Evolutionary conservation across 2,329 filamentous ascomycete genomes (phyloP), one percentile per base, ranked within the genome.

Genomic region (Pseudogymnoascus sp.): DNA sequence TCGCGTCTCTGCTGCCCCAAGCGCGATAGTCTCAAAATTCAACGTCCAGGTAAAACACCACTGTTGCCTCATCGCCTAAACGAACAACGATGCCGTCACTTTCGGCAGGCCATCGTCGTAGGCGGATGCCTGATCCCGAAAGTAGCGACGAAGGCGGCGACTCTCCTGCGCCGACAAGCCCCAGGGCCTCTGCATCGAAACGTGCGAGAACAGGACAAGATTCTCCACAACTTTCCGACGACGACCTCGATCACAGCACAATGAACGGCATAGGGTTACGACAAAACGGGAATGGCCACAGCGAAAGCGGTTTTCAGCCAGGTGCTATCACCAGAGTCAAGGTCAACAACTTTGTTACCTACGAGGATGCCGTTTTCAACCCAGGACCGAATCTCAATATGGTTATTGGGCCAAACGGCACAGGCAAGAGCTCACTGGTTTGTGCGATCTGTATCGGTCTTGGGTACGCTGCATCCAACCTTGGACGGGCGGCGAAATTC

Each of bases 341-440:
- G 67, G 81, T 97, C 47, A 83, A 81, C 57, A 90, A 97, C 74
- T 99, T 99, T 68, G 91, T 99, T 61, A 99, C 94, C 0, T 99
- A 99, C 75, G 91, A 90, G 58, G 85, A 87, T 60, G 93, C 91
- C 61, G 92, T 96, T 66, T 97, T 97, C 73, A 84, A 88, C 62
- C 91, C 91, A 11, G 94, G 94, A 0, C 93, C 94, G 0, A 93
- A 90, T 71, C 75, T 99, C 70, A 99, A 99, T 72, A 97, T 99
- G 93, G 87, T 99, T 60, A 96, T 99, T 67, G 94, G 94, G 0
- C 94, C 94, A n/a, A 99, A 99, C 70, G 94, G 94, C 34, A 97
- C 94, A 0, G 94, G 94, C 61, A 99, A 99, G 76, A 97, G 93
- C 75, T 97, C 94, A 0, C 80, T 99, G 25, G 93, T 99, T 43